Percentiles rank a stretch among this genome's conserved stretches.
Conservation (phyloP, 2,329 filamentous ascomycete species). For the Trichoderma sp. region DNA sequence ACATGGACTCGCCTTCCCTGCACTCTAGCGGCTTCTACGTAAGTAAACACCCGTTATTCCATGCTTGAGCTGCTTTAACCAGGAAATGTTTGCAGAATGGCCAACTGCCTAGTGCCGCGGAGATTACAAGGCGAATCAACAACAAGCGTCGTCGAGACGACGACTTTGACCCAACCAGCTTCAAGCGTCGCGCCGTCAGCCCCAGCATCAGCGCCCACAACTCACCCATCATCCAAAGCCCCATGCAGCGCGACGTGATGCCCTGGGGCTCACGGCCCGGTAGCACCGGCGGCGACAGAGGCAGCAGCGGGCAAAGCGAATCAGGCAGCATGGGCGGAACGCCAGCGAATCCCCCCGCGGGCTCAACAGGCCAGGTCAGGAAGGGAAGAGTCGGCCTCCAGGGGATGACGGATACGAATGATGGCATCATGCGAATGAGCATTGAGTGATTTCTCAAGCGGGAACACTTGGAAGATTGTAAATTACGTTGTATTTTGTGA, state of each 20-base stretch:
- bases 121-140: conserved; percentile 76
- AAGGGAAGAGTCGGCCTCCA: conserved; percentile 75
- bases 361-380: conserved; percentile 47
- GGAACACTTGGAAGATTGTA: background rate
- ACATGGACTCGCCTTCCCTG: conserved; percentile 68
- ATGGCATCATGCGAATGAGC: conserved; percentile 95
- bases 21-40: conserved; percentile 40
- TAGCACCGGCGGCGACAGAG: conserved; percentile 58
- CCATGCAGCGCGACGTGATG: conserved; percentile 69
- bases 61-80: background rate
- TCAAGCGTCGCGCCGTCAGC: conserved; percentile 89
- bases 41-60: conserved; percentile 36
- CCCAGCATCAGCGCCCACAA: conserved; percentile 90
- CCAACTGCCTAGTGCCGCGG: conserved; percentile 64
- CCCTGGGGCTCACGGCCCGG: conserved; percentile 73
- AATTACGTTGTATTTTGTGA: background rate
- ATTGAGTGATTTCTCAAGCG: conserved; percentile 65
- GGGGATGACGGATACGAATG: conserved; percentile 94
- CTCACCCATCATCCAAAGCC: conserved; percentile 84
- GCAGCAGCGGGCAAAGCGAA: conserved; percentile 56
- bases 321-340: conserved; percentile 45
- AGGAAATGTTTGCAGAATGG: conserved; percentile 32
- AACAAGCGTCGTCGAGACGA: conserved; percentile 86
- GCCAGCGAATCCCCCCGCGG: conserved; percentile 38
- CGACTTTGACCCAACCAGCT: conserved; percentile 82